Evolutionary conservation across 306 rosid genomes (phyloP), one percentile per base, ranked within the genome.

Genomic region (Dryas drummondii): DNA sequence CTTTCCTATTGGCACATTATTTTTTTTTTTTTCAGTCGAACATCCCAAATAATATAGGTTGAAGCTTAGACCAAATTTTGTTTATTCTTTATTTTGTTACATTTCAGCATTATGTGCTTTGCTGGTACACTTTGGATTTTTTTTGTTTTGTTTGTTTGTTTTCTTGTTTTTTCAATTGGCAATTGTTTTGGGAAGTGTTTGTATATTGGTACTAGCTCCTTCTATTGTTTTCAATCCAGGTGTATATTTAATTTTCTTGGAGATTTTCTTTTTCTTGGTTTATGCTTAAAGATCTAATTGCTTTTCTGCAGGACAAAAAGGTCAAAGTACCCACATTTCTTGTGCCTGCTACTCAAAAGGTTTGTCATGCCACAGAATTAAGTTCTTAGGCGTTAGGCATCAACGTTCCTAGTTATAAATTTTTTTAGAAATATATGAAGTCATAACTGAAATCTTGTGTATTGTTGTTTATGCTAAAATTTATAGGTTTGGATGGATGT

Each of bases 321-420:
- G 97, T 94, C 73, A 94, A 90, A 92, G 99, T 92, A 47, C 97
- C 99, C 74, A 94, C 98, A 41, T 94, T 90, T 76, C 97, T 94
- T 68, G 98, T 94, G 73, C 98, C 98, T 45, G 98, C 98, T n/a
- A 92, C 98, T 16, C 98, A 90, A 76, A 91, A 90, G 98, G 98
- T 94, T 72, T 59, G 86, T 64, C 49, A 66, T 64, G 57, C 53
- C 32, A 74, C 74, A 46, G 44, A 55, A 71, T 58, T 40, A 47
- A 40, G 22, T 67, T n/a, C 74, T 79, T 59, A 27, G 32, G 55
- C 5, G 32, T 79, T 59, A 27, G 32, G 55, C 7, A 19, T 47
- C 40, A 17, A 32, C 60, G 41, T 72, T 49, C 47, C 16, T 42
- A 69, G 13, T 41, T 71, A 15, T 46, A 59, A 70, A 49, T 58